Evolutionary conservation across 2,329 filamentous ascomycete genomes (phyloP), one percentile per base, ranked within the genome.

Genomic region (Pleomassaria siparia): DNA sequence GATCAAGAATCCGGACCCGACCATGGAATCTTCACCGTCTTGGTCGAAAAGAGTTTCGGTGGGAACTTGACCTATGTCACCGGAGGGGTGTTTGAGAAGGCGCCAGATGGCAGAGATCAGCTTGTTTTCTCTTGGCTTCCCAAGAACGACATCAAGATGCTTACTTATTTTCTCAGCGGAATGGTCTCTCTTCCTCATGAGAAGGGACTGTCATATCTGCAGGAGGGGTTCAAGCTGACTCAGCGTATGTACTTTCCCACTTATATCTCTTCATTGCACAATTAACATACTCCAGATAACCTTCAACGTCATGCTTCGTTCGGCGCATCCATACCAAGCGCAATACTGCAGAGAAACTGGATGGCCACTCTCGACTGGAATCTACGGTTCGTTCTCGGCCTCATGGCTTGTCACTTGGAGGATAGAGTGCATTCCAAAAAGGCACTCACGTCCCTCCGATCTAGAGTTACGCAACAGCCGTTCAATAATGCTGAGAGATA

Each of bases 331-430:
- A 52, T 71, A 3, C 51, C 59, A 1, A 39, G 48, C 5, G 53
- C 62, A 6, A 46, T 61, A 12, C 52, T 47, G 3, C 64, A 84
- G 39, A 76, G 80, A 9, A 76, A 81, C 50, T 90, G 86, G 85
- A 81, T 85, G 42, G 77, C 75, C 46, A 78, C 84, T 43, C 76
- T 89, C 7, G 81, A 83, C 49, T 85, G 83, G 64, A 87, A 89
- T 53, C 76, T 90, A 28, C 80, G 86, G 42, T 77, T 90, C n/a
- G 78, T 91, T 15, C 81, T 86, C 21, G 84, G 85, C 3, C 80
- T 94, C 42, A 78, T 87, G 46, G 79, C 83, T 1, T 88, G 86
- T 37, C 85, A 83, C 33, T 81, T 85, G 41, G 87, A 85, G 33
- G 83, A 89, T 51, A 91, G 87, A 84, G 71, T 78, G 10, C 76